Percentiles rank a stretch among this genome's conserved stretches.
phyloP scores from a whole-genome alignment of 768 basidiomycete species.

The Tulasnella sp. region DNA sequence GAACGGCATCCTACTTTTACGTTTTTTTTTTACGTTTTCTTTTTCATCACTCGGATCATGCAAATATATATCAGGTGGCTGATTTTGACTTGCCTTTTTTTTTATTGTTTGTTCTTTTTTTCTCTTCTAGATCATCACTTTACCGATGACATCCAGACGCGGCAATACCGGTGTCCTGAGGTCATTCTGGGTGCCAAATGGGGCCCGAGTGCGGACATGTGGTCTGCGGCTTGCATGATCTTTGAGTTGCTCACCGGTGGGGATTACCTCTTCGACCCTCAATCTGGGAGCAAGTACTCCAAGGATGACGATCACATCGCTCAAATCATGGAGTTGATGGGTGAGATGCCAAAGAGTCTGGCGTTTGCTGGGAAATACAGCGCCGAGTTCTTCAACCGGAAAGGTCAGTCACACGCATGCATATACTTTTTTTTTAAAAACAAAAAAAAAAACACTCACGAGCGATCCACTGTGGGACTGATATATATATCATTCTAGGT shows the following conservation, averaged over 20 bases:
- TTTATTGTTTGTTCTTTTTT: slow-evolving; percentile 4
- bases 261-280: slow-evolving; percentile 96
- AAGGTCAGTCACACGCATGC: slow-evolving; percentile 43
- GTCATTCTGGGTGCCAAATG: slow-evolving; percentile 94
- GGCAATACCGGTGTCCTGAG: slow-evolving; percentile 96
- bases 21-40: too few species aligned
- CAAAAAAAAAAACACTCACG: too few species aligned
- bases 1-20: slow-evolving; percentile 13
- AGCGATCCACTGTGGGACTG: too few species aligned
- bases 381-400: slow-evolving; percentile 90
- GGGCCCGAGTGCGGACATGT: slow-evolving; percentile 91
- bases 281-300: slow-evolving; percentile 85
- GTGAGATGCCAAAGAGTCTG: slow-evolving; percentile 72
- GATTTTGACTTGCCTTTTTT: slow-evolving; percentile 8
- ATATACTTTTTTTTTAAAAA: too few species aligned
- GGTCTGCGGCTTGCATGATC: slow-evolving; percentile 74
- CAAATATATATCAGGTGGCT: too few species aligned
- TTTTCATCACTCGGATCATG: too few species aligned
- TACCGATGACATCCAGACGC: slow-evolving; percentile 94
- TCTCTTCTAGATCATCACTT: slow-evolving; percentile 67
- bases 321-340: slow-evolving; percentile 92
- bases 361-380: slow-evolving; percentile 89
- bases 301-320: slow-evolving; percentile 98
- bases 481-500: too few species aligned
- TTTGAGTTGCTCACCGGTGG: slow-evolving; percentile 95